These are phyloP conservation scores for Pneumocystis murina DNA, from an alignment of 1,139 yeast genomes.

Conservation along the genomic window DNA sequence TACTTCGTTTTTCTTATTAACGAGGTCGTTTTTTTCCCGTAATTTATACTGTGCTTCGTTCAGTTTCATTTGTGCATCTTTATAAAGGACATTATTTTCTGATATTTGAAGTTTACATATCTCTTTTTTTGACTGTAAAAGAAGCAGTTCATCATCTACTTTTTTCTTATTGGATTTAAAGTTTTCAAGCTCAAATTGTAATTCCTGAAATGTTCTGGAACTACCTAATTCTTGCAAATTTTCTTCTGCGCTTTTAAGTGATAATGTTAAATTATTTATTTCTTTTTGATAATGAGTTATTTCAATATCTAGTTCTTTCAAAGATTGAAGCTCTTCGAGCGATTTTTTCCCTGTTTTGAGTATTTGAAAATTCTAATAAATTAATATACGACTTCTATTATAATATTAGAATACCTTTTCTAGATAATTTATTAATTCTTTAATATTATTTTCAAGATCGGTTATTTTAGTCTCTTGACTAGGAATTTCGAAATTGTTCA, in stretches of 20 bases:
- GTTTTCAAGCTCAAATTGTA: slow-evolving; percentile 37
- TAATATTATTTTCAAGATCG: background rate
- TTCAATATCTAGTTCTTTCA: slow-evolving; percentile 26
- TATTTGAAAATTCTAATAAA: background rate
- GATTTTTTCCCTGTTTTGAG: background rate
- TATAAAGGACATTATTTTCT: slow-evolving; percentile 37
- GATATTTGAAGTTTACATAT: slow-evolving; percentile 33
- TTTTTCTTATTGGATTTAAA: slow-evolving; percentile 33
- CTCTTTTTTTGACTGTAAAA: slow-evolving; percentile 38
- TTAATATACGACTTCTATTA: background rate
- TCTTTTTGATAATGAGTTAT: slow-evolving; percentile 17
- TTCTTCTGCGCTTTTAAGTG: slow-evolving; percentile 20
- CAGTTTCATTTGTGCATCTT: slow-evolving; percentile 42
- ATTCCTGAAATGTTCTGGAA: slow-evolving; percentile 32
- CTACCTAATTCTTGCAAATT: slow-evolving; percentile 28
- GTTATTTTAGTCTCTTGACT: background rate
- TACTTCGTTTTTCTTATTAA: slow-evolving; percentile 18
- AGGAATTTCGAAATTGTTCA: background rate
- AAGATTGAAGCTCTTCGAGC: slow-evolving; percentile 20
- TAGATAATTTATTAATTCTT: background rate
- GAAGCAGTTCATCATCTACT: slow-evolving; percentile 33
- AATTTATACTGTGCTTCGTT: slow-evolving; percentile 35
- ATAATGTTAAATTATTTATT: slow-evolving; percentile 14
- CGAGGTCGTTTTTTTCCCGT: slow-evolving; percentile 24
- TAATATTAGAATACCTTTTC: background rate